These are phyloP conservation scores for Vachellia pachyceras DNA, from an alignment of 306 rosid species.

Conservation along the genomic window DNA sequence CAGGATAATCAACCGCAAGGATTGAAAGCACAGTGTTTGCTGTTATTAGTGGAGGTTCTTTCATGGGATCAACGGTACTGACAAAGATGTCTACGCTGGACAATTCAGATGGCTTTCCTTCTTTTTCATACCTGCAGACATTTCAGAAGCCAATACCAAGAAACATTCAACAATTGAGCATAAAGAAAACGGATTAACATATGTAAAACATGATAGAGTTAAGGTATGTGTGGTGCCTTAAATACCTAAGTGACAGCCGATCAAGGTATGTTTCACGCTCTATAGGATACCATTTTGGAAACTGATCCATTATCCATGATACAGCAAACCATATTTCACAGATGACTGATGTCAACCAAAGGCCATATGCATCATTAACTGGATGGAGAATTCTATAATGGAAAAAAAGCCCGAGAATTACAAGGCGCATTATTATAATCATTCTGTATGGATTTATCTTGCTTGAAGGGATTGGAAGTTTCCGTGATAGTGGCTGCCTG, in stretches of 20 bases:
- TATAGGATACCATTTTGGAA: constrained; percentile 96
- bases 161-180: constrained; percentile 16
- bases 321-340: constrained; percentile 98
- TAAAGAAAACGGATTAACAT: constrained; percentile 1
- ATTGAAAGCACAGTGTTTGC: constrained; percentile 96
- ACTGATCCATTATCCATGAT: constrained; percentile 97
- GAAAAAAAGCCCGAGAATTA: constrained; percentile 78
- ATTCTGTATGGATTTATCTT: constrained; percentile 96
- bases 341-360: constrained; percentile 97
- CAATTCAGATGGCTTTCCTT: constrained; percentile 89
- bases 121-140: constrained; percentile 88
- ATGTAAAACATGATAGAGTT: not conserved
- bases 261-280: constrained; percentile 95
- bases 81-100: constrained; percentile 79
- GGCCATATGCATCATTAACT: constrained; percentile 87
- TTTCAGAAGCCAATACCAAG: constrained; percentile 33
- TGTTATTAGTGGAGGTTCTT: constrained; percentile 94
- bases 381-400: constrained; percentile 97
- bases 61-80: constrained; percentile 97
- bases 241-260: constrained; percentile 83
- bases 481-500: constrained; percentile 94
- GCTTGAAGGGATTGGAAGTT: constrained; percentile 86
- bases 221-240: not conserved
- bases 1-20: constrained; percentile 93
- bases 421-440: constrained; percentile 80